Evolutionary conservation across 768 basidiomycete genomes (phyloP), one percentile per base, ranked within the genome.

Genomic region (Leccinellum albellum): DNA sequence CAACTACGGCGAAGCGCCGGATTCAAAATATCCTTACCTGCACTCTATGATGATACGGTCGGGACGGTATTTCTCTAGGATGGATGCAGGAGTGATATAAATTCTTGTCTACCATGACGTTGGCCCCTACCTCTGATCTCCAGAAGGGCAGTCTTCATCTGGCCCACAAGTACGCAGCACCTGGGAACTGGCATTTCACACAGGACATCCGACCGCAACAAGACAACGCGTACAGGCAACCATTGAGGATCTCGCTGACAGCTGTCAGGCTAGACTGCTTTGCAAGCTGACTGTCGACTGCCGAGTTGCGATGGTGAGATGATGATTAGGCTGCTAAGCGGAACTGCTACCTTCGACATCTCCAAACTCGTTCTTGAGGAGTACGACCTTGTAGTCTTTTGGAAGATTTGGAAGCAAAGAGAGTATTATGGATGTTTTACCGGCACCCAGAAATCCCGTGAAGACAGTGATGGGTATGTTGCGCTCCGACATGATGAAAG

Each of bases 351-450:
- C 91, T 82, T 95, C 84, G 13, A 96, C 81, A 75, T 98, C 94
- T 17, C 95, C 95, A 66, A 93, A 97, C 71, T 98, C 95, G 75
- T 98, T 98, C 78, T 98, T 98, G 60, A 98, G 79, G 37, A 98
- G 75, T 6, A 94, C 93, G 31, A 90, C 88, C 65, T 85, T 91
- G 79, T 95, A 95, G 65, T 90, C 87, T 53, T 84, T 82, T 3
- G 93, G 91, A 7, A 98, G 78, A 62, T 86, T 85, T 3, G 88
- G 86, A 3, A 97, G 80, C 1, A 96, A 77, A 2, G 89, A 88
- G 17, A 96, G 82, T 60, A 97, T 95, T 26, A 89, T 77, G 3
- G 84, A 85, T 0, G 88, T 90, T 71, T 90, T 90, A 44, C 89
- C 89, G 17, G 88, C 88, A 3, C 89, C 90, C 4, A 94, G 82